Evolutionary conservation across 2,329 filamentous ascomycete genomes (phyloP).

Genomic region (Gremmenia infestans): DNA sequence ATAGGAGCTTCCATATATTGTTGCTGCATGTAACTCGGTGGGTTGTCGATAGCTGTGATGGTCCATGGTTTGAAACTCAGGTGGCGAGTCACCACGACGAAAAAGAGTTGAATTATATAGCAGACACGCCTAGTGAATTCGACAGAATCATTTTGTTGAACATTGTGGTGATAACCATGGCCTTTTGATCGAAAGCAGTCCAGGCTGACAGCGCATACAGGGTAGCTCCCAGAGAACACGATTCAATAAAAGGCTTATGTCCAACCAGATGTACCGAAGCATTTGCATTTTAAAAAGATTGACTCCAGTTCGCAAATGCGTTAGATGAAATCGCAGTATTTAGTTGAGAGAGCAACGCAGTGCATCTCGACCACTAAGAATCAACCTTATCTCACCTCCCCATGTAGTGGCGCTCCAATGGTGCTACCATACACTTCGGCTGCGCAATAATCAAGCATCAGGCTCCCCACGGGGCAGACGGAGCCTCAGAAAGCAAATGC

Average conservation of each 20-base stretch:
- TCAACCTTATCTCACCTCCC: background rate
- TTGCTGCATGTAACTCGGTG: background rate
- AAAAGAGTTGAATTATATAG: background rate
- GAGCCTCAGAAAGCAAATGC: background rate
- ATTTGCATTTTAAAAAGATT: background rate
- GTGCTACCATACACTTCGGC: background rate
- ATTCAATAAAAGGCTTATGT: background rate
- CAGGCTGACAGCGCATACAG: background rate
- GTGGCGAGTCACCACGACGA: background rate
- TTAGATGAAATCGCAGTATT: background rate
- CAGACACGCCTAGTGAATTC: background rate
- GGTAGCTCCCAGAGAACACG: background rate
- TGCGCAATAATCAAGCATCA: background rate
- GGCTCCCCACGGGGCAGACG: background rate
- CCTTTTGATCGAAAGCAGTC: background rate
- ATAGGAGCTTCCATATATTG: too few species aligned
- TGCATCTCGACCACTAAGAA: background rate
- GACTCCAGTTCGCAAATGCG: background rate
- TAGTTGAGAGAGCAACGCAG: background rate
- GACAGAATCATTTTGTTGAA: background rate
- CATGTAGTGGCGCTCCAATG: background rate
- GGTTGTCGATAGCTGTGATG: background rate
- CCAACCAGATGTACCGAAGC: background rate
- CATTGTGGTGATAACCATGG: background rate
- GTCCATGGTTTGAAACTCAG: background rate